Conservation (phyloP, 371 early-diverging fungal species). For the Fennellomyces sp. region DNA sequence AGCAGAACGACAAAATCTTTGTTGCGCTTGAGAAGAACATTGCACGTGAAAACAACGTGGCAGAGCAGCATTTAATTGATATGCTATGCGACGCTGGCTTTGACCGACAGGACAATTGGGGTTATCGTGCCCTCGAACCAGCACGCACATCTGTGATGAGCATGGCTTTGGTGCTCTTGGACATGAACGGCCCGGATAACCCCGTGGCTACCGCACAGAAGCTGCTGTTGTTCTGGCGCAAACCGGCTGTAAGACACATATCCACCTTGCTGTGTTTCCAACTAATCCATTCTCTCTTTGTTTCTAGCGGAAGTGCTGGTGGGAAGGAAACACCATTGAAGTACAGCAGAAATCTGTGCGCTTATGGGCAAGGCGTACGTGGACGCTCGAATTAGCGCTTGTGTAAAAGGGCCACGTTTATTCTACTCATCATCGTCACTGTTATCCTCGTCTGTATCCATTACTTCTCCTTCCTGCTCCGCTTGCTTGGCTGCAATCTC, state of each 20-base stretch:
- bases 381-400: slow-evolving; percentile 82
- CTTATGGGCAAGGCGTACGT: slow-evolving; percentile 83
- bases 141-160: slow-evolving; percentile 68
- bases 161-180: slow-evolving; percentile 70
- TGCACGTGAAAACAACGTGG: slow-evolving; percentile 69
- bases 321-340: slow-evolving; percentile 79
- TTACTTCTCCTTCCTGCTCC: slow-evolving; percentile 2
- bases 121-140: slow-evolving; percentile 77
- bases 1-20: slow-evolving; percentile 72
- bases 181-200: slow-evolving; percentile 72
- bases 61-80: slow-evolving; percentile 84
- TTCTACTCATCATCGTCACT: background rate
- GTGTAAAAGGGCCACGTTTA: slow-evolving; percentile 38
- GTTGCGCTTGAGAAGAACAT: slow-evolving; percentile 76
- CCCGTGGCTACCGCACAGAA: slow-evolving; percentile 83
- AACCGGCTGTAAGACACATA: slow-evolving; percentile 69
- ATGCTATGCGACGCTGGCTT: slow-evolving; percentile 90
- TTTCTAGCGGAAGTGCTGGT: slow-evolving; percentile 79
- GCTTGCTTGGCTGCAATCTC: slow-evolving; percentile 11
- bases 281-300: background rate
- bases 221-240: slow-evolving; percentile 81
- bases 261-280: background rate
- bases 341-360: slow-evolving; percentile 64
- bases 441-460: background rate
- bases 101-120: slow-evolving; percentile 74